These are phyloP conservation scores for Penicillium sp. DNA, from an alignment of 2,329 filamentous ascomycete genomes.

Conservation along the genomic window DNA sequence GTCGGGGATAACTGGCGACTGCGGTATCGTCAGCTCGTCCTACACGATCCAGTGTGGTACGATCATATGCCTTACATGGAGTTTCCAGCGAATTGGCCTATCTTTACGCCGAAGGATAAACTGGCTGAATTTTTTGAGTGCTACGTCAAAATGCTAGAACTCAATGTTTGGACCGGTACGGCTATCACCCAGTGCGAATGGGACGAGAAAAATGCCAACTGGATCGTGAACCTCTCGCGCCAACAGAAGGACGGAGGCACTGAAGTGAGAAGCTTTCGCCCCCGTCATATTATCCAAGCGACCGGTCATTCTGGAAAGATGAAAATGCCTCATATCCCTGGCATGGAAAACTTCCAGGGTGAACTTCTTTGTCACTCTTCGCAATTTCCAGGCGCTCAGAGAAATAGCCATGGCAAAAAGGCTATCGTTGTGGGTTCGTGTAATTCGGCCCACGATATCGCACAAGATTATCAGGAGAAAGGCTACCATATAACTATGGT, in stretches of 20 bases:
- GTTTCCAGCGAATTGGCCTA: conserved; percentile 65
- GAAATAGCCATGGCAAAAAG: conserved; percentile 51
- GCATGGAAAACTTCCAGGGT: not conserved
- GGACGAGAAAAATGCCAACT: not conserved
- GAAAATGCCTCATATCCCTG: not conserved
- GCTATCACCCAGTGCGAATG: not conserved
- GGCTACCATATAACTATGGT: conserved; percentile 51
- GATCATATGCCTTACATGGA: conserved; percentile 60
- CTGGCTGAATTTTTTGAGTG: conserved; percentile 67
- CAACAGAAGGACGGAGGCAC: not conserved
- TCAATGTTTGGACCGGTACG: not conserved
- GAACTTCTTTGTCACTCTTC: not conserved
- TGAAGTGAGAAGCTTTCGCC: not conserved
- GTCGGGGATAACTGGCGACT: conserved; percentile 67
- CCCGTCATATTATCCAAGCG: not conserved
- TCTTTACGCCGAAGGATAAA: conserved; percentile 73
- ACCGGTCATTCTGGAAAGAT: not conserved
- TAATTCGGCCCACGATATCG: conserved; percentile 69
- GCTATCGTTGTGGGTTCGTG: conserved; percentile 67
- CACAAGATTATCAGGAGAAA: conserved; percentile 65
- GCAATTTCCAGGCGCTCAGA: not conserved
- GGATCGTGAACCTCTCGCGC: not conserved
- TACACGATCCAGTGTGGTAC: conserved; percentile 11
- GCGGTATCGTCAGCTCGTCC: conserved; percentile 34
- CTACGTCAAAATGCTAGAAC: conserved; percentile 54